Evolutionary conservation across 2,329 filamentous ascomycete genomes (phyloP).

Genomic region (Cladophialophora carrionii): DNA sequence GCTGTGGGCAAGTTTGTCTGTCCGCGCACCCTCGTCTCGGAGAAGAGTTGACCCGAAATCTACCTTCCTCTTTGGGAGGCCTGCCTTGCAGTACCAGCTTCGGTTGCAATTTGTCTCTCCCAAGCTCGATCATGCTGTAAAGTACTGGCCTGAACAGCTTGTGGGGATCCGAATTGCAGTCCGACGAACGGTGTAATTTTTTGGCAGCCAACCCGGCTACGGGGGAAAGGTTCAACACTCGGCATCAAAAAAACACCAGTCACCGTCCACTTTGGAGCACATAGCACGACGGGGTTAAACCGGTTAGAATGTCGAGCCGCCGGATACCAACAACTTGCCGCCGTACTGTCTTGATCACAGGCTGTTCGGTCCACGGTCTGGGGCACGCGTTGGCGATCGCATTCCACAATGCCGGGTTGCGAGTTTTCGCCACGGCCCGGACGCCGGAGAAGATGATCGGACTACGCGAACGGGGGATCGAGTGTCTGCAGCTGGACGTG

Average conservation of each 20-base stretch:
- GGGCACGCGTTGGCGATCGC: slow-evolving; percentile 45
- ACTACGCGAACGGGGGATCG: slow-evolving; percentile 27
- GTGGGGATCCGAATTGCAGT: background rate
- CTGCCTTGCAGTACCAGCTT: background rate
- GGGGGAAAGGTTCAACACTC: background rate
- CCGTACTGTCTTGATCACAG: slow-evolving; percentile 30
- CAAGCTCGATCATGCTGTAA: background rate
- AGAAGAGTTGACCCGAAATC: background rate
- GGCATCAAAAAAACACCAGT: background rate
- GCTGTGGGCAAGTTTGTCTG: too few species aligned
- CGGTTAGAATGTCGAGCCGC: background rate
- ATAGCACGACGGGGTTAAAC: background rate
- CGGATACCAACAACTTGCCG: background rate
- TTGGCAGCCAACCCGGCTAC: background rate
- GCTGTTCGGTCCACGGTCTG: slow-evolving; percentile 41
- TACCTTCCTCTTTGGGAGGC: background rate
- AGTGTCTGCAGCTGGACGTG: slow-evolving; percentile 30
- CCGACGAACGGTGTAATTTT: background rate
- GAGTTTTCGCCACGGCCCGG: slow-evolving; percentile 48
- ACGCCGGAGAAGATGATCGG: slow-evolving; percentile 41
- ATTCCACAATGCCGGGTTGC: slow-evolving; percentile 44
- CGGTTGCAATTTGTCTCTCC: background rate
- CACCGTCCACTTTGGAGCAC: background rate
- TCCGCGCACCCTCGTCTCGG: too few species aligned
- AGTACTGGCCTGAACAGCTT: background rate